Evolutionary conservation across 2,329 filamentous ascomycete genomes (phyloP), one percentile per base, ranked within the genome.

Genomic region (Aspergillus carbonarius): DNA sequence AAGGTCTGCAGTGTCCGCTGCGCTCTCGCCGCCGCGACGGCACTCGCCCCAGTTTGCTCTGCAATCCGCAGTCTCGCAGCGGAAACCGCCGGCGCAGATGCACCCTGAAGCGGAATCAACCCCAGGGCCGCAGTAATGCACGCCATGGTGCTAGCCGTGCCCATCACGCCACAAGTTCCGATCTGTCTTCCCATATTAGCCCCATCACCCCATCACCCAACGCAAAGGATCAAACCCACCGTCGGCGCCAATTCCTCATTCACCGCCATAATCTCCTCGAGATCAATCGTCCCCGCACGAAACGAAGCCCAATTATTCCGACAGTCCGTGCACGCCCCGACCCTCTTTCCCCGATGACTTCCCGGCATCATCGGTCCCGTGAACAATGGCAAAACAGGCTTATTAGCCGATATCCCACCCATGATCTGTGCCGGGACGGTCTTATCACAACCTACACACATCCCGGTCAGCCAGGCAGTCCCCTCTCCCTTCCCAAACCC

Each of bases 361-460:
- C 88, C 88, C 0, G 88, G 87, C 83, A 90, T 86, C 88, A 91
- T 91, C 0, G 89, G 88, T 0, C 88, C 88, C 0, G 88, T 91
- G 0, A 90, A 82, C 0, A 91, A 76, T 23, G 86, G 87, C 1
- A 91, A 68, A 1, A 89, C 81, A 0, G 88, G 87, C 67, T 90
- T 90, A 63, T 91, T 89, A 0, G 88, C 88, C 0, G 87, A 90
- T 15, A 91, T 87, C 0, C 84, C 88, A 2, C 88, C 88, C 88
- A 91, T 91, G 1, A 91, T 72, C 67, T 91, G 88, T 1, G 88
- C 88, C 0, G 88, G 88, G 0, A 86, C 85, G 0, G 88, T 91
- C 74, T 91, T 91, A 67, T 91, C 88, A 64, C 88, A 91, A 0
- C 88, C 87, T 86, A 37, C 9, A 30, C 13, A 20, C 25, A 8